Base-by-base conservation (phyloP, 306 rosid genomes). In the Dryas octopetala region DNA sequence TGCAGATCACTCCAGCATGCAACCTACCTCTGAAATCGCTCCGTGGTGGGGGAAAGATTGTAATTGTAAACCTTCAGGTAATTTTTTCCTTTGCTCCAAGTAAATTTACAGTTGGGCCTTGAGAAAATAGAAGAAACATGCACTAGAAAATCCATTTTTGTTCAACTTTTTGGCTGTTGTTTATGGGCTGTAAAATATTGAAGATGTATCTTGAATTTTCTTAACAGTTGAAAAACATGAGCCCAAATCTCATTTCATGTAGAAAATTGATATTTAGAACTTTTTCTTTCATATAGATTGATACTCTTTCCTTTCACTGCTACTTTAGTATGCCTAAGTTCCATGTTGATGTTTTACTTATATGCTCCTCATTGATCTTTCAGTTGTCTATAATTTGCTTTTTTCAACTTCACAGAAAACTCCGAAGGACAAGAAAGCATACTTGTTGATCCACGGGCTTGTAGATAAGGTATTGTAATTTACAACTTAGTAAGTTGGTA, bases 1-100 rank as follows among this genome's bases (percentile, higher is more conserved):
- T 95, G 85, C 99, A 95, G 86, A 95, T 95, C 78, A 95, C 99
- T 76, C 99, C 99, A 67, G 99, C 99, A 26, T 95, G 99, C 86
- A 92, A 95, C 88, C 91, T 95, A 73, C 97, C 99, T 86, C 77
- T 95, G 71, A 90, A 86, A 89, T 87, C 97, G 40, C 89, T 90
- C 73, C 99, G 92, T 28, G 93, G 97, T 68, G 99, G 99, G 77
- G 99, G 99, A 45, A 86, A 95, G 85, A 90, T 95, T 78, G 89
- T 95, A 52, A 92, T 95, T 71, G 97, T 95, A 79, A 92, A 95
- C 85, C 99, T 95, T 78, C 99, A 95, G 96, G 99, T 95, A 76
- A 43, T 62, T n/a, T 52, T 45, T 12, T 68, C 47, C 54, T 69
- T 76, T 16, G 68, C 68, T 68, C 44, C 17, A 13, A 26, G 65